Percentiles rank a stretch among this genome's conserved stretches.
Evolutionary conservation across 306 rosid species (phyloP).

Genomic region (Hylodesmum podocarpum): DNA sequence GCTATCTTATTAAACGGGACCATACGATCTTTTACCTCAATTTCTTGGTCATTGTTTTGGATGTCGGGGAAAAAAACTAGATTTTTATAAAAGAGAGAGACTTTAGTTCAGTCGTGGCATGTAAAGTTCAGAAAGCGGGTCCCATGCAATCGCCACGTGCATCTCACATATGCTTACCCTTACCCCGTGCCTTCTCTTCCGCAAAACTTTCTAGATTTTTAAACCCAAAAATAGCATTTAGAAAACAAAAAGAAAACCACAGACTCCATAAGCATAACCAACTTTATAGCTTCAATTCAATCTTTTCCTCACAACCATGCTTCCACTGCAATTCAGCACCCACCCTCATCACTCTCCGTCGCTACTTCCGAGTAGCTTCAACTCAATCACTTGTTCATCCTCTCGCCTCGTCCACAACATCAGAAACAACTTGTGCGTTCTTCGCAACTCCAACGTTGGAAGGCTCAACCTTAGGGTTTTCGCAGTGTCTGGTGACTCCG

Average conservation of each 20-base stretch:
- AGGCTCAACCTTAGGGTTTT: slow-evolving; percentile 39
- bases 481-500: slow-evolving; percentile 43
- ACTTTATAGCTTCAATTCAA: no score
- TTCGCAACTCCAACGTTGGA: slow-evolving; percentile 40
- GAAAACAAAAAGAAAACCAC: neutral
- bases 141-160: slow-evolving; percentile 42
- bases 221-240: no score
- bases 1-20: no score
- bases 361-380: neutral
- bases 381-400: slow-evolving; percentile 38
- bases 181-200: slow-evolving; percentile 29
- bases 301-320: slow-evolving; percentile 52
- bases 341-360: slow-evolving; percentile 23
- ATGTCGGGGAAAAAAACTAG: no score
- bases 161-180: slow-evolving; percentile 11
- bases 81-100: no score
- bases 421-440: neutral
- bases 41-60: no score
- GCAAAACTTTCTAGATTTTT: neutral
- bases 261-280: neutral
- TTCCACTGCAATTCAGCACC: slow-evolving; percentile 47
- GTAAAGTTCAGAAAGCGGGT: slow-evolving; percentile 7
- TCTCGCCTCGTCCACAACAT: slow-evolving; percentile 3
- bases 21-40: no score
- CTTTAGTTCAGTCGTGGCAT: neutral